phyloP scores from a whole-genome alignment of 2,329 filamentous ascomycete genomes.

The Tolypocladium tundrense region DNA sequence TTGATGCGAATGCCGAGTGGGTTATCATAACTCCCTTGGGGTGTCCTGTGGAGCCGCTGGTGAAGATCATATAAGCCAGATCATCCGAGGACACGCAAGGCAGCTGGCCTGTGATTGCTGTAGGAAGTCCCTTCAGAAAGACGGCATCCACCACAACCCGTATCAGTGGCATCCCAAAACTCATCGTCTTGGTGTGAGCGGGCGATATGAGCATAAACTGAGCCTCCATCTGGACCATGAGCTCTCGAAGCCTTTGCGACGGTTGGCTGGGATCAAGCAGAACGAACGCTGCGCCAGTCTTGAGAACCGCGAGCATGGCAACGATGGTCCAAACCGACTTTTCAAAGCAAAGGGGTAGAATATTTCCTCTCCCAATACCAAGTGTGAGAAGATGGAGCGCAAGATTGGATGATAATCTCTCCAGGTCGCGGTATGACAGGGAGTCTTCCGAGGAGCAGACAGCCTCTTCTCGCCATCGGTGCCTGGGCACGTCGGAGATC shows the following conservation, averaged over 20 bases:
- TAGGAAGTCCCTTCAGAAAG: neutral
- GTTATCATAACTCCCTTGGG: conserved; percentile 43
- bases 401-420: neutral
- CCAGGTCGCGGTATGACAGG: neutral
- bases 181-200: neutral
- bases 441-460: neutral
- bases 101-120: neutral
- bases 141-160: neutral
- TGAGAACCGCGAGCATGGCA: conserved; percentile 2
- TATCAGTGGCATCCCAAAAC: neutral
- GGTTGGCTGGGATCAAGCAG: conserved; percentile 7
- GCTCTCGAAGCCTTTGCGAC: neutral
- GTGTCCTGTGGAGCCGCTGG: conserved; percentile 46
- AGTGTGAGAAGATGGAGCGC: neutral
- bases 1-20: neutral
- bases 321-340: conserved; percentile 4
- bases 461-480: neutral
- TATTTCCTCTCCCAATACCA: neutral
- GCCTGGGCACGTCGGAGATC: neutral
- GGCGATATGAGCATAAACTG: neutral
- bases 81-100: neutral
- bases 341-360: conserved; percentile 3
- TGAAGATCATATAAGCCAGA: conserved; percentile 42
- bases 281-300: conserved; percentile 8
- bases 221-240: neutral